Percentiles rank a stretch among this genome's conserved stretches.
Evolutionary conservation across 352 stramenopile genomes (phyloP).

Genomic region (Blastocystis sp.): DNA sequence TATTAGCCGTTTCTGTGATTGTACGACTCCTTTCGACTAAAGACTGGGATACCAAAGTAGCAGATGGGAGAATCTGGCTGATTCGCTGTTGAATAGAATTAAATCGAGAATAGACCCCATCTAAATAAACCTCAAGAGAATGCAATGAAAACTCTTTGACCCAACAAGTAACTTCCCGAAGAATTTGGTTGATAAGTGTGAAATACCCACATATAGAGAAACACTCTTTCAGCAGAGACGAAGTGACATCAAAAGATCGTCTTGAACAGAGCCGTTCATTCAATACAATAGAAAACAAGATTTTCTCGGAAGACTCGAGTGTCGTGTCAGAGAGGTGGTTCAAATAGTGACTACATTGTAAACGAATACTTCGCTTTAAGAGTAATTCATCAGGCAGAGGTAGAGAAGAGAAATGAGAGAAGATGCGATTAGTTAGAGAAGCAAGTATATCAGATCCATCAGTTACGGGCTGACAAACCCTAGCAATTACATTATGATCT

Average conservation of each 20-base stretch:
- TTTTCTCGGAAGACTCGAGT: neutral
- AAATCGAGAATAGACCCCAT: neutral
- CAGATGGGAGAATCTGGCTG: neutral
- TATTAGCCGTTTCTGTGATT: neutral
- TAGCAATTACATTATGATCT: too few relatives aligned
- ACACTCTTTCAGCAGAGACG: neutral
- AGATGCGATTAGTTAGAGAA: neutral
- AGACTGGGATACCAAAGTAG: neutral
- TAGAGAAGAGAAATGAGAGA: neutral
- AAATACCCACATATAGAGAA: too few relatives aligned
- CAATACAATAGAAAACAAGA: neutral
- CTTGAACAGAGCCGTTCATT: neutral
- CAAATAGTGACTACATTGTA: neutral
- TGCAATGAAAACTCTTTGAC: too few relatives aligned
- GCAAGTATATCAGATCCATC: neutral
- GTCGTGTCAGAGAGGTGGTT: neutral
- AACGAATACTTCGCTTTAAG: neutral
- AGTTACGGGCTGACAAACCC: neutral
- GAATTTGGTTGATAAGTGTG: neutral
- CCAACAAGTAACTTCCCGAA: neutral
- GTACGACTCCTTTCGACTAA: neutral
- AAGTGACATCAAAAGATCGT: neutral
- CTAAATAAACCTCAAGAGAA: too few relatives aligned
- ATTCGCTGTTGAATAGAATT: neutral
- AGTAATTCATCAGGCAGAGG: neutral